Base-by-base conservation (phyloP, 2,329 filamentous ascomycete species). In the Macrophomina pseudophaseolina region DNA sequence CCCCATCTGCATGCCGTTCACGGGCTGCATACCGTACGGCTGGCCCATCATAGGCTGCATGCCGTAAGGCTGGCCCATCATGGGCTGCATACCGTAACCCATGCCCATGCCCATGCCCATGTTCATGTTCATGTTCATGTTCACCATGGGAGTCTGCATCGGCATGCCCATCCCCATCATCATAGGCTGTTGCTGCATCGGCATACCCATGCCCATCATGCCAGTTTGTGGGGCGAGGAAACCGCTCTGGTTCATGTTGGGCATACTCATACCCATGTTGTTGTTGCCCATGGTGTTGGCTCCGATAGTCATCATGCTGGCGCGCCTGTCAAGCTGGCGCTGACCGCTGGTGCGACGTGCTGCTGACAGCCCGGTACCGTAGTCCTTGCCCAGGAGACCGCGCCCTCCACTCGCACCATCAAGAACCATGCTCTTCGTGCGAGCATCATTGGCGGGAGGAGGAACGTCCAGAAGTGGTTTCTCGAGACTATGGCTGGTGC, bases 401-500 rank as follows among this genome's bases (percentile, higher is more conserved):
- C 62, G 48, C 14, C 40, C 40, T 28, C 62, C 62, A 16, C 62
- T 56, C 18, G 40, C 33, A 14, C 62, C 49, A 9, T 56, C 49
- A 4, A 65, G 49, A 28, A 65, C 48, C 62, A 65, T 59, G 52
- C 42, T 59, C 42, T 38, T 59, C 4, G 64, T 58, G 14, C 64
- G 52, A 11, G 30, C 42, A 59, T 59, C 52, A 4, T 5, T 60
- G 6, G 48, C 40, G 11, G 44, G 71, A 1, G 71, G 62, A 2
- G 71, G 62, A 2, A 72, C 69, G 12, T 68, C 70, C 0, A 79
- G 60, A 0, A 78, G 71, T 0, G 76, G 76, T 49, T 70, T 67
- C 12, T 76, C 72, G 38, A 74, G 67, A 38, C 59, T 73, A 54
- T 73, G 74, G 60, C 74, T 76, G 16, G 71, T 74, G 4, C 73